Evolutionary conservation across 1,139 yeast species (phyloP).

Genomic region (Dujonia santamariae): DNA sequence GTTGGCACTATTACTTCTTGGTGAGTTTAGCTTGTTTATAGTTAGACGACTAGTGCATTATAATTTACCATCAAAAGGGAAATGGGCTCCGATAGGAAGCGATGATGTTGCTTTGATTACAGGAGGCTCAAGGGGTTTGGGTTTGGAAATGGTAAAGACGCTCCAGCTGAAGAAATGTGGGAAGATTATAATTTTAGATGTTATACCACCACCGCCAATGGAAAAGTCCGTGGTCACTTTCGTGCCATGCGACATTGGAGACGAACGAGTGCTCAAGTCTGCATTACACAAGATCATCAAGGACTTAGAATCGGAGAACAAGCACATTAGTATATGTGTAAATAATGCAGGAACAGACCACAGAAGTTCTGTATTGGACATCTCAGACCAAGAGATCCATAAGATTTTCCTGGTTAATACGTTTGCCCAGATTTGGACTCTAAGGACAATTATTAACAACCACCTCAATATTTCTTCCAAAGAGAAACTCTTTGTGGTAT

Average conservation of each 20-base stretch:
- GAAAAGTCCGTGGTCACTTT: not conserved
- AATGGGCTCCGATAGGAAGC: not conserved
- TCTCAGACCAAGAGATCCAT: conserved; percentile 27
- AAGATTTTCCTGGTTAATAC: conserved; percentile 52
- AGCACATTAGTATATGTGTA: conserved; percentile 50
- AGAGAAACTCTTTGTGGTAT: conserved; percentile 49
- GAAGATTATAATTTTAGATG: conserved; percentile 48
- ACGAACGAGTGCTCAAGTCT: conserved; percentile 24
- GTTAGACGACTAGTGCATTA: no score
- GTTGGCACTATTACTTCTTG: no score
- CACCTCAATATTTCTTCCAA: conserved; percentile 16
- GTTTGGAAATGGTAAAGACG: conserved; percentile 38
- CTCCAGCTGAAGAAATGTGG: conserved; percentile 29
- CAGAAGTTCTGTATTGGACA: conserved; percentile 35
- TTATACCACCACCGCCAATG: conserved; percentile 25
- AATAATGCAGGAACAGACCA: conserved; percentile 78
- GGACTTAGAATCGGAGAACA: conserved; percentile 24
- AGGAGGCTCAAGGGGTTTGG: conserved; percentile 67
- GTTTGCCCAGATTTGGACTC: conserved; percentile 51
- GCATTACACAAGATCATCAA: conserved; percentile 21
- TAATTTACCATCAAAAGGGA: no score
- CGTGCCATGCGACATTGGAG: conserved; percentile 49
- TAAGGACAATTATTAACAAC: conserved; percentile 38
- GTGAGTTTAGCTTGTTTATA: no score
- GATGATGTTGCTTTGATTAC: conserved; percentile 50